phyloP scores from a whole-genome alignment of 352 stramenopile species.

The Phytophthora melonis region DNA sequence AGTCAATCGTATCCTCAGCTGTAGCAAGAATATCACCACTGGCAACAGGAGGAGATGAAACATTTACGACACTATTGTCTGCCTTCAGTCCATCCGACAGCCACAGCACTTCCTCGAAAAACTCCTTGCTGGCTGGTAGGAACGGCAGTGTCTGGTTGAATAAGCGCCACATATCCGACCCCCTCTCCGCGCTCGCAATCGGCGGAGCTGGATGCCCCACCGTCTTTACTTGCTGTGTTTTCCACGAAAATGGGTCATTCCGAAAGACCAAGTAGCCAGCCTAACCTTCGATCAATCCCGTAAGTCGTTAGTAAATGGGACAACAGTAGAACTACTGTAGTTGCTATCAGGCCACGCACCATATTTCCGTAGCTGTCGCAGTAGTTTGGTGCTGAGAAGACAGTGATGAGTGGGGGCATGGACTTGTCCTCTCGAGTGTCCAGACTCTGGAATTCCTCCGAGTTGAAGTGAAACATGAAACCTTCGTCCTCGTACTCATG shows the following conservation, averaged over 20 bases:
- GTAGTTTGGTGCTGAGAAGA: slow-evolving; percentile 97
- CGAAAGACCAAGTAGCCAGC: slow-evolving; percentile 67
- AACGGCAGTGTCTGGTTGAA: slow-evolving; percentile 85
- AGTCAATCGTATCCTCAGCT: neutral
- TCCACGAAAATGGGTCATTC: slow-evolving; percentile 54
- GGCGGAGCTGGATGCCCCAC: slow-evolving; percentile 63
- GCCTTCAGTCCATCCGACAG: slow-evolving; percentile 41
- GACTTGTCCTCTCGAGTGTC: slow-evolving; percentile 59
- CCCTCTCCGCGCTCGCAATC: slow-evolving; percentile 56
- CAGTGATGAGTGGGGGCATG: slow-evolving; percentile 89
- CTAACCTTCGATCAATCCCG: slow-evolving; percentile 27
- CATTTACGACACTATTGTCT: neutral
- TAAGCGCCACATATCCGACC: slow-evolving; percentile 73
- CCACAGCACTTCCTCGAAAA: slow-evolving; percentile 79
- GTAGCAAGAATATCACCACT: neutral
- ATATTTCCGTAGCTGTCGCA: slow-evolving; percentile 89
- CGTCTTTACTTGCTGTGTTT: slow-evolving; percentile 63
- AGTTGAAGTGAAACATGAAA: slow-evolving; percentile 72
- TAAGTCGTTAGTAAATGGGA: neutral
- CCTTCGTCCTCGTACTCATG: slow-evolving; percentile 85
- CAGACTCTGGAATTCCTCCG: slow-evolving; percentile 47
- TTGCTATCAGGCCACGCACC: slow-evolving; percentile 32
- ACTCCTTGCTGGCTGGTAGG: slow-evolving; percentile 80
- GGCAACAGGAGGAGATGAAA: neutral
- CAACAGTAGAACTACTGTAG: no score